phyloP scores from a whole-genome alignment of 2,329 filamentous ascomycete genomes.

The Ceratocystis alfenasii region DNA sequence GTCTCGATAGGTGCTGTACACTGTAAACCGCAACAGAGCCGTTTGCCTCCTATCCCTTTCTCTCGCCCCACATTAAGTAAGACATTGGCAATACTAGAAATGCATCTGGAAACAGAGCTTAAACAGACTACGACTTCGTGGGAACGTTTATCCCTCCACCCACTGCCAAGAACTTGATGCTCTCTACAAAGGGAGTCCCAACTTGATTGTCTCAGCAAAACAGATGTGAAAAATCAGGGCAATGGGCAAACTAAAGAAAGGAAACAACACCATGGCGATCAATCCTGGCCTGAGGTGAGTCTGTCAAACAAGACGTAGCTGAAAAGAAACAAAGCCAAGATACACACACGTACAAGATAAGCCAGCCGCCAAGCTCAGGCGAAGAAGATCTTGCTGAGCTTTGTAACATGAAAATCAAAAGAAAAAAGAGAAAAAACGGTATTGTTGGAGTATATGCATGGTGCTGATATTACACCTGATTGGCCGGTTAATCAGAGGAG shows the following conservation, averaged over 20 bases:
- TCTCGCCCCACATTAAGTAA: neutral
- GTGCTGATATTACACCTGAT: neutral
- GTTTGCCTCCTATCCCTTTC: neutral
- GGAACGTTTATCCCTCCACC: neutral
- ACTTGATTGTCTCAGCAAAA: neutral
- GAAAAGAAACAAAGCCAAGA: neutral
- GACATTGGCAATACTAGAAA: slow-evolving; percentile 13
- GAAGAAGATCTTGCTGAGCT: neutral
- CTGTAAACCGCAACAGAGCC: too few species aligned
- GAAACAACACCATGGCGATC: neutral
- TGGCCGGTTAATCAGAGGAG: neutral
- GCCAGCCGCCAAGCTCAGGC: neutral
- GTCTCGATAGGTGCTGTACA: too few species aligned
- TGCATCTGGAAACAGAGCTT: slow-evolving; percentile 13
- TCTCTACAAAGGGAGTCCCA: neutral
- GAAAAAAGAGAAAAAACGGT: too few species aligned
- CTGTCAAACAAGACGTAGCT: neutral
- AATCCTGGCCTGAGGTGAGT: neutral
- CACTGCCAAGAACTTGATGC: neutral
- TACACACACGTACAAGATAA: neutral
- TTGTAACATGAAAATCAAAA: neutral
- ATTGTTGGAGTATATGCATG: neutral
- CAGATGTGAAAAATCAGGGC: slow-evolving; percentile 4
- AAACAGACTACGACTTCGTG: slow-evolving; percentile 10
- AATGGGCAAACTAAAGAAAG: neutral